phyloP scores from a whole-genome alignment of 2,329 filamentous ascomycete genomes.

The Dactylellina haptotyla region DNA sequence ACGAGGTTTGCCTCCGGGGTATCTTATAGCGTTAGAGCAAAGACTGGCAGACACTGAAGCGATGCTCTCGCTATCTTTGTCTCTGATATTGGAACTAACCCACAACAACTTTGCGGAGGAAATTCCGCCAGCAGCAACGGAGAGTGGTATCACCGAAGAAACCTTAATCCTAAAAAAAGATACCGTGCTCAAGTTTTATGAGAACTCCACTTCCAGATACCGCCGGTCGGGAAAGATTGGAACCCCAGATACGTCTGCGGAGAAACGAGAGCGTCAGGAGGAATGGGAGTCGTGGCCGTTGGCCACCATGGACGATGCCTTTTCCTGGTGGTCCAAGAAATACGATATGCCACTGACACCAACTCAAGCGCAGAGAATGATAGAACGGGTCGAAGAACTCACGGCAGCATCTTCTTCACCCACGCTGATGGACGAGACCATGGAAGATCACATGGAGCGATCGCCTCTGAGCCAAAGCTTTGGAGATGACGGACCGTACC shows the following conservation, averaged over 20 bases:
- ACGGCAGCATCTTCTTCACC: background rate
- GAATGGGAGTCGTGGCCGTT: conserved; percentile 41
- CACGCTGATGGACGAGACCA: background rate
- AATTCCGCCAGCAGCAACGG: background rate
- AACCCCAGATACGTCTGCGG: conserved; percentile 24
- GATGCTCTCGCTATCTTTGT: conserved; percentile 16
- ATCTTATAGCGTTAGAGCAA: conserved; percentile 38
- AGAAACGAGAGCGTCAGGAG: conserved; percentile 40
- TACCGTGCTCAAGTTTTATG: conserved; percentile 19
- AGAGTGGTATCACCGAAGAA: conserved; percentile 9
- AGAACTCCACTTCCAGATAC: conserved; percentile 5
- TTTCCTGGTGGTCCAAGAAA: conserved; percentile 28
- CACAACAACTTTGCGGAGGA: background rate
- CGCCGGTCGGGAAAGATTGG: background rate
- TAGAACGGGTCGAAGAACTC: background rate
- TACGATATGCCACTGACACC: background rate
- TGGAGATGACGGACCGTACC: conserved; percentile 4
- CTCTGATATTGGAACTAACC: conserved; percentile 24
- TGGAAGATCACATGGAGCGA: conserved; percentile 1
- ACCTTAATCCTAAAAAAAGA: conserved; percentile 6
- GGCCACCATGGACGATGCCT: conserved; percentile 24
- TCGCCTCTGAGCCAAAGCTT: conserved; percentile 13
- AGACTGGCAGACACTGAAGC: conserved; percentile 41
- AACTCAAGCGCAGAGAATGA: background rate
- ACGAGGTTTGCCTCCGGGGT: conserved; percentile 37